These are phyloP conservation scores for Kockiozyma suomiensis DNA, from an alignment of 805 yeast genomes.

Conservation along the genomic window DNA sequence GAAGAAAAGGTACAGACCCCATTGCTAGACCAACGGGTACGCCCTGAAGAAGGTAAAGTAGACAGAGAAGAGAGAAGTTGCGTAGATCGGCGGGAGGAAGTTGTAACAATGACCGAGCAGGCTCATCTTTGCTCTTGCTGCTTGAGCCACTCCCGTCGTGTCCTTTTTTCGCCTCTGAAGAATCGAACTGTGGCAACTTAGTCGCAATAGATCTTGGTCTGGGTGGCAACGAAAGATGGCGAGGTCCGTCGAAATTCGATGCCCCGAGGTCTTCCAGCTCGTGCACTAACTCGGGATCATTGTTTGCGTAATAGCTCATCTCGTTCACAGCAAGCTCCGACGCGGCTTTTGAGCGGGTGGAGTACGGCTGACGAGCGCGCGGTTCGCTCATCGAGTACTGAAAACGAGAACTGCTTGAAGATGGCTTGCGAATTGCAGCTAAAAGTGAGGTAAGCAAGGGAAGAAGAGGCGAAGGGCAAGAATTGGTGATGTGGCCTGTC, in stretches of 20 bases:
- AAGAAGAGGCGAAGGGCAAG: background rate
- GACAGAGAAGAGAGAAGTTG: conserved; percentile 70
- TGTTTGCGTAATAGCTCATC: background rate
- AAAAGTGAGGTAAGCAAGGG: no score
- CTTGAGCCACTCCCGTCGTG: background rate
- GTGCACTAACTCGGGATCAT: conserved; percentile 13
- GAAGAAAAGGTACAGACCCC: conserved; percentile 88
- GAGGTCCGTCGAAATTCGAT: conserved; percentile 30
- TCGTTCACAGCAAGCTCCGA: background rate
- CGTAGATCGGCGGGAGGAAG: conserved; percentile 58
- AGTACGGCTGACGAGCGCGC: conserved; percentile 6
- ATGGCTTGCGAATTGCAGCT: no score
- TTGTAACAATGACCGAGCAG: conserved; percentile 29
- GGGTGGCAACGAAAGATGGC: conserved; percentile 28
- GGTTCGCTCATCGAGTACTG: conserved; percentile 10
- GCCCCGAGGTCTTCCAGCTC: conserved; percentile 33
- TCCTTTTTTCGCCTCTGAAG: background rate
- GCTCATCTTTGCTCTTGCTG: background rate
- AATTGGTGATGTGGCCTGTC: conserved; percentile 5
- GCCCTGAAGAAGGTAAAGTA: conserved; percentile 88
- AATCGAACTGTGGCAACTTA: conserved; percentile 22
- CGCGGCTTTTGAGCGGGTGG: background rate
- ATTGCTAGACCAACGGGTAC: conserved; percentile 94
- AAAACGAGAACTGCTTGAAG: no score
- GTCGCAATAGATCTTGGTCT: conserved; percentile 13